These are phyloP conservation scores for Sporothrix inflata DNA, from an alignment of 2,329 filamentous ascomycete genomes.

Conservation along the genomic window DNA sequence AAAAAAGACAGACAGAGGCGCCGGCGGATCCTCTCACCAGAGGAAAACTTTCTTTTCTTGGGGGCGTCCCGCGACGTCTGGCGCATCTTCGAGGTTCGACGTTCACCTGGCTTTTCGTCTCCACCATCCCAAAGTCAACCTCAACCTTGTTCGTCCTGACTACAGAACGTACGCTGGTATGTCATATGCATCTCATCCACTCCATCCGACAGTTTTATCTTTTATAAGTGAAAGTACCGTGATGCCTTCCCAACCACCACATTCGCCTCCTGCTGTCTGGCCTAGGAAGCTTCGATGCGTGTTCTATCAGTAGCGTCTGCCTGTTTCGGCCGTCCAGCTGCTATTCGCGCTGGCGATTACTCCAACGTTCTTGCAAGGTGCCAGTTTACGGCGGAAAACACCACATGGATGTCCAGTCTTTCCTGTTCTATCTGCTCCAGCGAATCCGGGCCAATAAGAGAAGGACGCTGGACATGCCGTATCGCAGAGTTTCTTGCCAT, in stretches of 20 bases:
- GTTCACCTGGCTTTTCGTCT: background rate
- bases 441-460: background rate
- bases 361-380: background rate
- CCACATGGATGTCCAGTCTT: background rate
- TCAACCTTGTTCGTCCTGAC: background rate
- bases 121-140: background rate
- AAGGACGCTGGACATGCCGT: background rate
- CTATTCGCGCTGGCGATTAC: slow-evolving; percentile 9
- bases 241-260: background rate
- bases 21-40: background rate
- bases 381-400: background rate
- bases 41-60: slow-evolving; percentile 5
- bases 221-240: background rate
- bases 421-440: background rate
- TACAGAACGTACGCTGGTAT: background rate
- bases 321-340: background rate
- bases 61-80: background rate
- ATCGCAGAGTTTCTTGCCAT: background rate
- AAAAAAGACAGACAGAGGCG: background rate
- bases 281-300: background rate
- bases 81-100: background rate
- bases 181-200: background rate
- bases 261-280: background rate
- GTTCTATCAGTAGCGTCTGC: background rate
- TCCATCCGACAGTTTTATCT: background rate